Evolutionary conservation across 129 eudicot species (phyloP).

Genomic region (Flaveria bidentis): DNA sequence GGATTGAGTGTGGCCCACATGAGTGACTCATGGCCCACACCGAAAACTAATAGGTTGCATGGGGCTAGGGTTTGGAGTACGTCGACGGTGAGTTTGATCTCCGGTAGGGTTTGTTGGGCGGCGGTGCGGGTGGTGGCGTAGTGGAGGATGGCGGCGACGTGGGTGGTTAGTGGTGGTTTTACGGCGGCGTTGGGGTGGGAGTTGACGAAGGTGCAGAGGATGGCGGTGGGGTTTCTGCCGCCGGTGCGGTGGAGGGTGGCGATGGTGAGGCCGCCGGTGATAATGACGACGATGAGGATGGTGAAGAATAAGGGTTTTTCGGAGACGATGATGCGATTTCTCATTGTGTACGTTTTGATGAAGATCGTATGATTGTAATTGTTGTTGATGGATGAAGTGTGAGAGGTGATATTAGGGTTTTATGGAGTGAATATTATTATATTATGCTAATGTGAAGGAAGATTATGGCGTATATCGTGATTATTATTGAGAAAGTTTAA

Average conservation of each 20-base stretch:
- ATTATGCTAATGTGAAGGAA: background rate
- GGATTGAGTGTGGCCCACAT: constrained; percentile 60
- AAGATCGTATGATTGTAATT: too few relatives aligned
- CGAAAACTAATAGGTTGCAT: constrained; percentile 57
- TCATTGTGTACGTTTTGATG: constrained; percentile 8
- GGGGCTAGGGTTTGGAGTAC: constrained; percentile 43
- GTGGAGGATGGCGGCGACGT: constrained; percentile 54
- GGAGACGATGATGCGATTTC: constrained; percentile 32
- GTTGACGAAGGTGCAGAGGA: constrained; percentile 36
- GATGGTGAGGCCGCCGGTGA: constrained; percentile 49
- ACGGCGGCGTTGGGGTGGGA: constrained; percentile 16
- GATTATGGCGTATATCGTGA: background rate
- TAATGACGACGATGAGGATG: constrained; percentile 33
- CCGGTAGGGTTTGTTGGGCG: constrained; percentile 55
- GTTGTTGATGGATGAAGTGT: background rate
- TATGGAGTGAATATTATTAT: background rate
- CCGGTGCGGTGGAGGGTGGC: constrained; percentile 34
- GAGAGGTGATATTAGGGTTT: constrained; percentile 18
- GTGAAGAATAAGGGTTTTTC: constrained; percentile 42
- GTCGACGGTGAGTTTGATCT: constrained; percentile 41
- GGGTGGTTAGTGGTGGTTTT: constrained; percentile 26
- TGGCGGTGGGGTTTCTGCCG: constrained; percentile 32
- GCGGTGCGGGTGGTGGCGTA: constrained; percentile 63
- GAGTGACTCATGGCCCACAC: constrained; percentile 58
- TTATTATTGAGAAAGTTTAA: background rate